Conservation (phyloP, 2,329 filamentous ascomycete genomes). For the Allantophomopsis cytisporea region DNA sequence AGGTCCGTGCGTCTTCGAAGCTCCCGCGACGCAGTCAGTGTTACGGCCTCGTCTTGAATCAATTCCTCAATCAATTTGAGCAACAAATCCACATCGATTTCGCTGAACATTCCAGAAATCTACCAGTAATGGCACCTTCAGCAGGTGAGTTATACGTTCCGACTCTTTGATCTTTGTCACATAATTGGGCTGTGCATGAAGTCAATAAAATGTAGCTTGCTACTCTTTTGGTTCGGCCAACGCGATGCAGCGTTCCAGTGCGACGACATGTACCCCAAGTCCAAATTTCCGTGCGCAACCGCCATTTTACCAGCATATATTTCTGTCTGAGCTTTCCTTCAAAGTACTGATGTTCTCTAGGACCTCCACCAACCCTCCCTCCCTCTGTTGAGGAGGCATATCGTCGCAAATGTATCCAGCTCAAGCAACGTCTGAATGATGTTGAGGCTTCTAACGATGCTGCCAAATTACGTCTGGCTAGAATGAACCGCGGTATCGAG, state of each 20-base stretch:
- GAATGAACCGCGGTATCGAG: constrained; percentile 74
- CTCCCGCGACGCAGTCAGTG: too few species aligned
- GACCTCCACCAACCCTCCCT: constrained; percentile 48
- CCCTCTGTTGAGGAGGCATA: constrained; percentile 94
- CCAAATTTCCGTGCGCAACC: too few species aligned
- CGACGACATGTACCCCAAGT: too few species aligned
- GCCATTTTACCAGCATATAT: too few species aligned
- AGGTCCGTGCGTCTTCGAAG: too few species aligned
- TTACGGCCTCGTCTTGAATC: too few species aligned
- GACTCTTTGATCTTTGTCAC: neutral
- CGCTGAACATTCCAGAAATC: neutral
- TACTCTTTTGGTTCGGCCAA: too few species aligned
- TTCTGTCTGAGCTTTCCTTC: too few species aligned
- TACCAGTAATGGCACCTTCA: constrained; percentile 10
- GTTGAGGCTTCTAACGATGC: constrained; percentile 87
- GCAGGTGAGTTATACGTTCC: constrained; percentile 8
- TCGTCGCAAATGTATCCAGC: constrained; percentile 88
- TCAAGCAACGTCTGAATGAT: constrained; percentile 82
- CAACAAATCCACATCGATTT: too few species aligned
- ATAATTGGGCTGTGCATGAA: neutral
- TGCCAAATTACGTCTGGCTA: constrained; percentile 62
- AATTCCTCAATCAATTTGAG: too few species aligned
- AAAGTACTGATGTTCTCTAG: constrained; percentile 8
- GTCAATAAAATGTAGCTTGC: neutral
- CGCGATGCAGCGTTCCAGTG: too few species aligned